Conservation (phyloP, 306 rosid species). For the Castanospermum australe region DNA sequence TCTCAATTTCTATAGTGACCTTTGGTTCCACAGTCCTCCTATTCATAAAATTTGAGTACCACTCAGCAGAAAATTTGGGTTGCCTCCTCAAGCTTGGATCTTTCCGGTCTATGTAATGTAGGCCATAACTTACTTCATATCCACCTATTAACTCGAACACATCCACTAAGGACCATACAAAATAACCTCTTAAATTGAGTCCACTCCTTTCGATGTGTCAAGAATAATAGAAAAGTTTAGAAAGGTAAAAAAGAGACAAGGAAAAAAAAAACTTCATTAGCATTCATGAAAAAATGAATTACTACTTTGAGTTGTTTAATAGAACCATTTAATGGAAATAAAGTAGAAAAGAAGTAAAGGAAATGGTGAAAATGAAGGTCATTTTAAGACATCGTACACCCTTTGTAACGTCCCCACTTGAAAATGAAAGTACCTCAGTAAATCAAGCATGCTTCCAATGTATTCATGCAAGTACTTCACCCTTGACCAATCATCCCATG, state of each 20-base stretch:
- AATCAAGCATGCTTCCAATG: conserved; percentile 30
- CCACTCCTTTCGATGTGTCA: conserved; percentile 37
- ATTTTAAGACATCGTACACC: not conserved
- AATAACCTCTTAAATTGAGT: conserved; percentile 46
- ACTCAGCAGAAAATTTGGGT: conserved; percentile 43
- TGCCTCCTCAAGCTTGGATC: conserved; percentile 38
- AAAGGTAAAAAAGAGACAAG: not conserved
- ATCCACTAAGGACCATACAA: conserved; percentile 50
- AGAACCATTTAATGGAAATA: not conserved
- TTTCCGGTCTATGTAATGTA: conserved; percentile 37
- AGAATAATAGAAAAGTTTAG: not conserved
- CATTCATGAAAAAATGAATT: not conserved
- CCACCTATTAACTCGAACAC: conserved; percentile 40
- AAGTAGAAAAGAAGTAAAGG: not conserved
- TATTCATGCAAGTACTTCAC: conserved; percentile 43
- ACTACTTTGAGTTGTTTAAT: not conserved
- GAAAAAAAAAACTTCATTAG: not conserved
- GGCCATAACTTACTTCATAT: conserved; percentile 30
- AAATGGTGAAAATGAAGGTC: not conserved
- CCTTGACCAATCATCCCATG: conserved; percentile 50
- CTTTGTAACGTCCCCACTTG: not conserved
- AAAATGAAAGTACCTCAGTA: conserved; percentile 34
- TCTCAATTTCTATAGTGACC: not conserved
- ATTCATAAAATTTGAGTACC: conserved; percentile 47
- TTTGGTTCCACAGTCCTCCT: not conserved